Conservation (phyloP, 1,139 yeast species). For the Oligophagozyma castellii region DNA sequence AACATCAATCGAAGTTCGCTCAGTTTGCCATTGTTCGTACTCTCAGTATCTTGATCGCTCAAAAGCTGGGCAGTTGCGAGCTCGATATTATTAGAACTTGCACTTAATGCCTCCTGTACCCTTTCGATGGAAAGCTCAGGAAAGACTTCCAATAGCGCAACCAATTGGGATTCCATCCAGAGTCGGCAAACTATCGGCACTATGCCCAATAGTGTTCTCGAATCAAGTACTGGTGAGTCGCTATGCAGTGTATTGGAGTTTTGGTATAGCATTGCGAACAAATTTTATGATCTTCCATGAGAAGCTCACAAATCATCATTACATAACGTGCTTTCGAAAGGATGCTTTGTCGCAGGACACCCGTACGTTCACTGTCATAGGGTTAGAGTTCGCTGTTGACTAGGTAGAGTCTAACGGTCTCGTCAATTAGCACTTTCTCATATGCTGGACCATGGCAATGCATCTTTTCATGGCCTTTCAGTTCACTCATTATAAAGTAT, state of each 20-base stretch:
- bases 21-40: background rate
- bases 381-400: background rate
- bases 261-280: no score
- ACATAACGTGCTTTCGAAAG: no score
- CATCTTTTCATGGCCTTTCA: conserved; percentile 59
- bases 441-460: conserved; percentile 83
- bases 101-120: background rate
- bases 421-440: conserved; percentile 35
- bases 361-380: background rate
- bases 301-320: no score
- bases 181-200: no score
- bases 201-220: no score
- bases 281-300: no score
- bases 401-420: conserved; percentile 10
- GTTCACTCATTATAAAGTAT: conserved; percentile 38
- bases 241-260: no score
- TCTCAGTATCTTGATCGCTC: background rate
- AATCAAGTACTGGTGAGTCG: no score
- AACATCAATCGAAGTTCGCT: background rate
- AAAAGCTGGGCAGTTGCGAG: background rate
- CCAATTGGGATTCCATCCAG: background rate
- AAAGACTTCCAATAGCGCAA: conserved; percentile 10
- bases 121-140: background rate
- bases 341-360: background rate
- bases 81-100: background rate